A percentile compares a stretch with the other conserved stretches of the same genome.
phyloP scores from a whole-genome alignment of 176 grass and related monocot genomes.

The Ananas comosus region DNA sequence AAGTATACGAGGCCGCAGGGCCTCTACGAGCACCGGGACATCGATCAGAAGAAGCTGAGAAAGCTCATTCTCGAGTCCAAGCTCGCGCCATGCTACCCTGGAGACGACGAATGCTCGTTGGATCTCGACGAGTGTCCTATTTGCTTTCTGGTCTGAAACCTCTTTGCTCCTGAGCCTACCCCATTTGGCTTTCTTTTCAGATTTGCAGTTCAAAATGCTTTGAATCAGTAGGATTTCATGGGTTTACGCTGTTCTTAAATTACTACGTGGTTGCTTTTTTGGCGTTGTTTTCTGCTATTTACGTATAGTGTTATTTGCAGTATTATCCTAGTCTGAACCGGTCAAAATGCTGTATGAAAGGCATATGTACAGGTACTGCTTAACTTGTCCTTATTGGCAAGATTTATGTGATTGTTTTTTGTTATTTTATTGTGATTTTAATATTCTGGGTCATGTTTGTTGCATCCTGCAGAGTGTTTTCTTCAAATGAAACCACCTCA shows the following conservation, averaged over 20 bases:
- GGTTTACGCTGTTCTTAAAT: neutral
- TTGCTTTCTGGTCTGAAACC: conserved; percentile 79
- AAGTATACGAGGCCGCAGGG: conserved; percentile 84
- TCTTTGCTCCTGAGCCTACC: conserved; percentile 10
- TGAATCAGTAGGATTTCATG: neutral
- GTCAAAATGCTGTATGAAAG: conserved; percentile 93
- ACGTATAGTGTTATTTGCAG: conserved; percentile 29
- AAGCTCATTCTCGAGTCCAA: conserved; percentile 98
- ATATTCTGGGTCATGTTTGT: conserved; percentile 24
- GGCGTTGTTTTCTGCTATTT: conserved; percentile 17
- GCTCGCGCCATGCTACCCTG: conserved; percentile 84
- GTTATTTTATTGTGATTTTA: conserved; percentile 3
- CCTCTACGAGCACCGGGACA: conserved; percentile 78
- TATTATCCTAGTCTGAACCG: conserved; percentile 96
- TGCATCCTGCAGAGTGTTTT: conserved; percentile 83
- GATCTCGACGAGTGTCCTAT: conserved; percentile 97
- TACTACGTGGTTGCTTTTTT: neutral
- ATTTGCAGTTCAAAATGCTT: conserved; percentile 8
- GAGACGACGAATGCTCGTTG: conserved; percentile 43
- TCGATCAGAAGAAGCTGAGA: conserved; percentile 94
- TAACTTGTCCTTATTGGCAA: neutral
- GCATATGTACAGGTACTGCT: conserved; percentile 89
- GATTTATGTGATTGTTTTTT: conserved; percentile 7
- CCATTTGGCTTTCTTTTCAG: neutral
- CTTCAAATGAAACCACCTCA: conserved; percentile 94